These are phyloP conservation scores for Coniosporium tulheliwenetii DNA, from an alignment of 2,329 filamentous ascomycete species.

Conservation along the genomic window DNA sequence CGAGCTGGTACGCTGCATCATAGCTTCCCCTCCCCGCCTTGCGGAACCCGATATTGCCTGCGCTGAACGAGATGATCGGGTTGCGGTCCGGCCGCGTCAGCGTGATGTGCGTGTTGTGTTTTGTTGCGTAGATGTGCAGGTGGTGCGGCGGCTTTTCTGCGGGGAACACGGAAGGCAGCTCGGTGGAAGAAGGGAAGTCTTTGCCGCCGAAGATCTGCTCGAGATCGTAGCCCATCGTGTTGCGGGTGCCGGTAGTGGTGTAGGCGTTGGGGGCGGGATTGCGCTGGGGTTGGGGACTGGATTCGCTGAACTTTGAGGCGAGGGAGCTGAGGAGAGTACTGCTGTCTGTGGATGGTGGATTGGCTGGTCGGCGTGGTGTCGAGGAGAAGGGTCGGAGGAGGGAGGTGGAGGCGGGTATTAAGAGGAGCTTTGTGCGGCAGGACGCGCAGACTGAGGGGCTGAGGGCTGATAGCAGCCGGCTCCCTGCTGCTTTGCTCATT, in stretches of 20 bases:
- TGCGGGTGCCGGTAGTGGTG: background rate
- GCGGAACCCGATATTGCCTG: conserved; percentile 82
- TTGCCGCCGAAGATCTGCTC: background rate
- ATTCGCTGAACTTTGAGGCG: background rate
- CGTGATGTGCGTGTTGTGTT: conserved; percentile 92
- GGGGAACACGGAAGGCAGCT: background rate
- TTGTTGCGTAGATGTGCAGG: conserved; percentile 72
- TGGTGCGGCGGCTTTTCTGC: conserved; percentile 47
- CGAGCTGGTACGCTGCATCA: conserved; percentile 84
- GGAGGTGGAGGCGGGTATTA: conserved; percentile 5
- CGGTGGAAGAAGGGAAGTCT: conserved; percentile 4
- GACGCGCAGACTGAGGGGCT: conserved; percentile 19
- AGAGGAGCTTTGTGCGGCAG: conserved; percentile 16
- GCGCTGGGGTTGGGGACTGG: background rate
- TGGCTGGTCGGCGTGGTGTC: conserved; percentile 6
- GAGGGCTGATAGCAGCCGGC: conserved; percentile 14
- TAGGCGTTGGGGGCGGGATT: background rate
- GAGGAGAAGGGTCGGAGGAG: conserved; percentile 18
- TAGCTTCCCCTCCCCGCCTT: conserved; percentile 69
- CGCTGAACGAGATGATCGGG: conserved; percentile 57
- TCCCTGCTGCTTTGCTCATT: conserved; percentile 2
- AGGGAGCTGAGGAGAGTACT: too few relatives aligned
- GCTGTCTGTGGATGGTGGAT: background rate
- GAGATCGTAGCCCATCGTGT: too few relatives aligned
- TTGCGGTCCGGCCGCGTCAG: conserved; percentile 51